Evolutionary conservation across 2,329 filamentous ascomycete genomes (phyloP), one percentile per base, ranked within the genome.

Genomic region (Clonostachys rhizophaga): DNA sequence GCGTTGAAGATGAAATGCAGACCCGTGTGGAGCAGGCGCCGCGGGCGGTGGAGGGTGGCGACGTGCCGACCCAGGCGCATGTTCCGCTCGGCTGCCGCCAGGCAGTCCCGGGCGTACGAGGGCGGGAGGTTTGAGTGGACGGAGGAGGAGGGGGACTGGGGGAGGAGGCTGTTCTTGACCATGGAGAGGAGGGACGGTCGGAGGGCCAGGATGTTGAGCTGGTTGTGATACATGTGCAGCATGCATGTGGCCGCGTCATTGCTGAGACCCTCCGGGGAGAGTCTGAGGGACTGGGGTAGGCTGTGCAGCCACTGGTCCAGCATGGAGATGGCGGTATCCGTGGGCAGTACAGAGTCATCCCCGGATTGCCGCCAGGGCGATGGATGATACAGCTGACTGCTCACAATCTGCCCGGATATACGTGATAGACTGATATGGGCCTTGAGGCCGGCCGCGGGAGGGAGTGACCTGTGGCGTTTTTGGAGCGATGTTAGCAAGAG

Each of bases 1-100:
- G 74, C 72, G 54, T 75, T 76, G 61, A 78, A 76, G 37, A 76
- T 64, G 52, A 70, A 67, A 57, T 77, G 74, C 44, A 77, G 60
- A 10, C 69, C 69, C 0, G 67, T 63, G 39, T 75, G 66, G 9
- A 73, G 62, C 4, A 74, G 63, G 51, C 69, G 72, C 13, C 63
- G 59, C 34, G 62, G 60, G 8, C 60, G 57, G 41, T 66, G 66
- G 6, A 69, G 55, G 20, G 60, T 55, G 5, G 64, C 56, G 10
- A 73, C 56, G 47, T 70, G 65, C 16, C 66, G 63, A 9, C 68
- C 75, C 2, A 78, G 63, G 2, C 59, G 58, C 34, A 78, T 63
- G 48, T 76, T 78, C 47, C 60, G 62, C 17, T 72, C 63, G 6
- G 74, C 75, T 4, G 72, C 72, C 7, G 64, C 60, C 45, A 66